phyloP scores from a whole-genome alignment of 768 basidiomycete species.

The Calocera viscosa region DNA sequence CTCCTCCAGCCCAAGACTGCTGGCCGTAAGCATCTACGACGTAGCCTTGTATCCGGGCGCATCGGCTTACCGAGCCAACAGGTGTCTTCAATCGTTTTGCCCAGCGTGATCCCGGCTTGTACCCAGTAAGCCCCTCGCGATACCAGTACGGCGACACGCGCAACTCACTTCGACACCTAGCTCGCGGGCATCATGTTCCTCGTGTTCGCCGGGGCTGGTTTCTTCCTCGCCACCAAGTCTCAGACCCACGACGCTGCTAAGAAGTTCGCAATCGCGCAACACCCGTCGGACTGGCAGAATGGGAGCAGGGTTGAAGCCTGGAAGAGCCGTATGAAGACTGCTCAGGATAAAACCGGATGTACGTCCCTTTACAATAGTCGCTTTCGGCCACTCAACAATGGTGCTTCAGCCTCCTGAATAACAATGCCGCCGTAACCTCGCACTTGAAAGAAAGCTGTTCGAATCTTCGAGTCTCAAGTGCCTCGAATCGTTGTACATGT shows the following conservation, averaged over 20 bases:
- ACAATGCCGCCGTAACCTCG: background rate
- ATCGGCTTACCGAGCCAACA: background rate
- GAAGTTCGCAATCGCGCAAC: background rate
- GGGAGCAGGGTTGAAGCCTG: slow-evolving; percentile 1
- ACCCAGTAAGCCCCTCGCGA: background rate
- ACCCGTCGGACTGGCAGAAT: background rate
- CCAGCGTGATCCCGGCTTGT: background rate
- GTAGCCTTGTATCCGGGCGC: background rate
- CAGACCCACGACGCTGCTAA: slow-evolving; percentile 1
- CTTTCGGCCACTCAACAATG: background rate
- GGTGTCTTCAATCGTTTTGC: slow-evolving; percentile 2
- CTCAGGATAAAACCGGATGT: background rate
- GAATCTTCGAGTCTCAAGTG: background rate
- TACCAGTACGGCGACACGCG: background rate
- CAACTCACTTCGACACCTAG: background rate
- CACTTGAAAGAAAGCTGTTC: background rate
- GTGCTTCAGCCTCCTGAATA: background rate
- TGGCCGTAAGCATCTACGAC: background rate
- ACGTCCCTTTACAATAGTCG: background rate
- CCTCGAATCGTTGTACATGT: background rate
- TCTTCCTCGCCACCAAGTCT: slow-evolving; percentile 2
- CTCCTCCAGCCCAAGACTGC: background rate
- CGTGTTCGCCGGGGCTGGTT: background rate
- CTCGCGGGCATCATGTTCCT: slow-evolving; percentile 7
- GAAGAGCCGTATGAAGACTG: background rate